Conservation (phyloP, 305 asterid species). For the Fraxinus ornus region DNA sequence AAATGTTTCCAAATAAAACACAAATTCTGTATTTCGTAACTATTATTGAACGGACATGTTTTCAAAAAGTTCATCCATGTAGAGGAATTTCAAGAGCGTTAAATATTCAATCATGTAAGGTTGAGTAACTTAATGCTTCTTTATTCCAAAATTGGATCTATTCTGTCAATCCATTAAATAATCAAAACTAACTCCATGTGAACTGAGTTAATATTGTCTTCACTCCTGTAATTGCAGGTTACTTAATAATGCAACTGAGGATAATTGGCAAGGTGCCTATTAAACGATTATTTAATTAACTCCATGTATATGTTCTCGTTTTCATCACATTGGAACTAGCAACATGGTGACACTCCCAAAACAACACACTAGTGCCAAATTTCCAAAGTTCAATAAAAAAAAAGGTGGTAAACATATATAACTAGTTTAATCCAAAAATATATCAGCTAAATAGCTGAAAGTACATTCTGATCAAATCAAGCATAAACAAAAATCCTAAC, state of each 20-base stretch:
- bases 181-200: conserved; percentile 14
- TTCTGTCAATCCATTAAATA: conserved; percentile 17
- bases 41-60: conserved; percentile 7
- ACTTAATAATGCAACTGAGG: background rate
- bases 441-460: conserved; percentile 10
- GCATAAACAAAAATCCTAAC: conserved; percentile 5
- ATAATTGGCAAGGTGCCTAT: background rate
- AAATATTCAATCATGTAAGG: conserved; percentile 2
- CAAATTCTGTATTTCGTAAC: conserved; percentile 7
- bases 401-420: background rate
- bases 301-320: conserved; percentile 10
- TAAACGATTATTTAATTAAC: conserved; percentile 14
- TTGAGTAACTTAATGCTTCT: conserved; percentile 2
- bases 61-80: background rate
- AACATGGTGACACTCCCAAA: conserved; percentile 6
- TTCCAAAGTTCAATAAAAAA: conserved; percentile 20
- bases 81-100: conserved; percentile 1
- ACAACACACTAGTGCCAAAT: conserved; percentile 7
- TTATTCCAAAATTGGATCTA: background rate
- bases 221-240: background rate
- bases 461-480: conserved; percentile 3
- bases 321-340: conserved; percentile 10
- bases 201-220: background rate
- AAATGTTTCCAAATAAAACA: conserved; percentile 18
- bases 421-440: background rate